Evolutionary conservation across 2,329 filamentous ascomycete species (phyloP).

Genomic region (Graphilbum sp.): DNA sequence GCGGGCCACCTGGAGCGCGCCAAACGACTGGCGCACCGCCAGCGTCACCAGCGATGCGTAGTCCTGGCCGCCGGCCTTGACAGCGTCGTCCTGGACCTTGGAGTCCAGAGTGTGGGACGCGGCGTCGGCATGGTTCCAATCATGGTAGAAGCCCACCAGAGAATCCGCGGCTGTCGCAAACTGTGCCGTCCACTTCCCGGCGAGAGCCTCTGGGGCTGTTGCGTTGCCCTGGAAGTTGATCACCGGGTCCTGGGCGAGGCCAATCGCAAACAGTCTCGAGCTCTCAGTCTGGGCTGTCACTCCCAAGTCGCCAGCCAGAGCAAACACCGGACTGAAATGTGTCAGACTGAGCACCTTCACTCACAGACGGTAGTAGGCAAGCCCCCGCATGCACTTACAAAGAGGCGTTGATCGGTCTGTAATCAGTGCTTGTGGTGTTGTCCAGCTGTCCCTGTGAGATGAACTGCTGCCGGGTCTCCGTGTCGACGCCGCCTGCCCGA

Average conservation of each 20-base stretch:
- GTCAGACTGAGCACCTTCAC: too few relatives aligned
- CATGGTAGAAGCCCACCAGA: slow-evolving; percentile 58
- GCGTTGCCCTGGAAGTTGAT: slow-evolving; percentile 58
- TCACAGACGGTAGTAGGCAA: too few relatives aligned
- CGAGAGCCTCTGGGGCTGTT: slow-evolving; percentile 43
- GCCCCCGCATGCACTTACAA: too few relatives aligned
- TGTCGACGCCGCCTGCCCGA: slow-evolving; percentile 49
- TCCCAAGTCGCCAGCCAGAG: slow-evolving; percentile 48
- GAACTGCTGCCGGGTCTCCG: slow-evolving; percentile 50
- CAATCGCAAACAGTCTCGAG: slow-evolving; percentile 54
- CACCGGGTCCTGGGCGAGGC: slow-evolving; percentile 60
- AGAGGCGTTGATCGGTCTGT: slow-evolving; percentile 49
- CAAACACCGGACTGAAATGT: slow-evolving; percentile 56
- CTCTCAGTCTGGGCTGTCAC: slow-evolving; percentile 19
- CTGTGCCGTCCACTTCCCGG: slow-evolving; percentile 62
- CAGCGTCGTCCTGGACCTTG: slow-evolving; percentile 49
- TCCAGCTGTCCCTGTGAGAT: slow-evolving; percentile 42
- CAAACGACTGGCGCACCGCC: slow-evolving; percentile 68
- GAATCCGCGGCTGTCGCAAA: slow-evolving; percentile 46
- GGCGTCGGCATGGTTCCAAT: slow-evolving; percentile 44
- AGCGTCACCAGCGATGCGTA: slow-evolving; percentile 64
- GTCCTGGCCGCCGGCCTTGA: slow-evolving; percentile 51
- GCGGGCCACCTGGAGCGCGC: slow-evolving; percentile 56
- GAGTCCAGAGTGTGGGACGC: slow-evolving; percentile 48
- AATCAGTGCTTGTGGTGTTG: slow-evolving; percentile 47